A percentile compares a stretch with the other conserved stretches of the same genome.
phyloP scores from a whole-genome alignment of 2,329 filamentous ascomycete species.

The Trichoderma koningii region DNA sequence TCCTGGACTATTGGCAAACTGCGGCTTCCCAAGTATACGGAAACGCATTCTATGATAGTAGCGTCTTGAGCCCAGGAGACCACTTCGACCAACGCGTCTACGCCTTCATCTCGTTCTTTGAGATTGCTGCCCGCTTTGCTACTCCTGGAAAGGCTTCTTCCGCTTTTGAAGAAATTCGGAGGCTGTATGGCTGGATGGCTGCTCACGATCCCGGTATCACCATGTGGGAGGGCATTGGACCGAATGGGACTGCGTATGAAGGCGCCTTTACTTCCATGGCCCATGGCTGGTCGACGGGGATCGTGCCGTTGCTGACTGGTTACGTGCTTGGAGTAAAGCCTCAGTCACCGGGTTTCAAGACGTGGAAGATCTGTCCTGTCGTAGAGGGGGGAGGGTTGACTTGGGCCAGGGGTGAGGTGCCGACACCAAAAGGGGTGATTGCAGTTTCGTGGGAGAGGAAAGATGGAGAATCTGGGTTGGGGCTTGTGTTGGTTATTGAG shows the following conservation, averaged over 20 bases:
- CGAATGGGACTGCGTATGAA: constrained; percentile 47
- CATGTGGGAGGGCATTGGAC: constrained; percentile 55
- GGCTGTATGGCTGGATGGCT: constrained; percentile 55
- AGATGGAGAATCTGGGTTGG: not conserved
- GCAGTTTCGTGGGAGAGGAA: constrained; percentile 28
- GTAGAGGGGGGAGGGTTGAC: constrained; percentile 37
- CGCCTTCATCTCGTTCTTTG: constrained; percentile 56
- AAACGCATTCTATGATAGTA: constrained; percentile 56
- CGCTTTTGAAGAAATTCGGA: constrained; percentile 49
- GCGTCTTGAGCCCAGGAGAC: constrained; percentile 35
- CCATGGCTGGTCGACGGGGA: constrained; percentile 55
- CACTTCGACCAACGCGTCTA: constrained; percentile 52
- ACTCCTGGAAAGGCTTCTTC: constrained; percentile 36
- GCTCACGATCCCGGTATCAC: constrained; percentile 49
- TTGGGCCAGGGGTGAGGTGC: constrained; percentile 49
- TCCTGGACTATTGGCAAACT: constrained; percentile 45
- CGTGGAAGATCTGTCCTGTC: constrained; percentile 45
- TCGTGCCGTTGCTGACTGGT: constrained; percentile 50
- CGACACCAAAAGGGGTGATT: constrained; percentile 40
- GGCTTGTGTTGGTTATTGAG: not conserved
- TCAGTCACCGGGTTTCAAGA: constrained; percentile 46
- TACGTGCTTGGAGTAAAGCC: constrained; percentile 52
- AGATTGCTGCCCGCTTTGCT: constrained; percentile 52
- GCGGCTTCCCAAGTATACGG: constrained; percentile 46
- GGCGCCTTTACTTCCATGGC: constrained; percentile 51